A percentile compares a stretch with the other conserved stretches of the same genome.
Conservation (phyloP, 2,329 filamentous ascomycete species). For the Pseudocercospora crystallina region DNA sequence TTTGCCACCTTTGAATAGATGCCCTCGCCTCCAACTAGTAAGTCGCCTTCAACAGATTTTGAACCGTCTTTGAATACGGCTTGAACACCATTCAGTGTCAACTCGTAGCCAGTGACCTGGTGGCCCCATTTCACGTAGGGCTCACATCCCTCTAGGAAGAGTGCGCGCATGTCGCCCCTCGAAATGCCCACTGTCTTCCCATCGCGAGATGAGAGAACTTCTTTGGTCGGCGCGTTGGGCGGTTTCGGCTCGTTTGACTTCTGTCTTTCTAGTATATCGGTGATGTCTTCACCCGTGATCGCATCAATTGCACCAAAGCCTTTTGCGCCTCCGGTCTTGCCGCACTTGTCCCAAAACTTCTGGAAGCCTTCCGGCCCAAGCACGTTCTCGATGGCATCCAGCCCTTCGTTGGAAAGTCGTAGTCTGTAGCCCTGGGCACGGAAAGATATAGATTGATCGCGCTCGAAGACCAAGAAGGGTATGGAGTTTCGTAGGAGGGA, state of each 20-base stretch:
- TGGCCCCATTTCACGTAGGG: constrained; percentile 56
- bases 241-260: constrained; percentile 3
- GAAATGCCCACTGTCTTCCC: constrained; percentile 63
- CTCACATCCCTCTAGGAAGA: constrained; percentile 60
- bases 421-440: constrained; percentile 64
- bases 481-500: constrained; percentile 37
- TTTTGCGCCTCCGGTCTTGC: constrained; percentile 57
- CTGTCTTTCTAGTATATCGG: constrained; percentile 3
- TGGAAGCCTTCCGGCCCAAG: constrained; percentile 40
- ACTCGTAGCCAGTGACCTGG: constrained; percentile 59
- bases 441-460: constrained; percentile 52
- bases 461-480: constrained; percentile 44
- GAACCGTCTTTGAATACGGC: constrained; percentile 61
- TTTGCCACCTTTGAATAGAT: constrained; percentile 61
- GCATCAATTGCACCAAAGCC: constrained; percentile 56
- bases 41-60: constrained; percentile 57
- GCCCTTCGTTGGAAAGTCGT: constrained; percentile 56
- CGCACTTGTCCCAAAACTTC: constrained; percentile 60
- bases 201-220: constrained; percentile 50
- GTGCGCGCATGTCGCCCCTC: constrained; percentile 61
- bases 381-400: constrained; percentile 61
- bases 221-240: constrained; percentile 21
- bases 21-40: constrained; percentile 64
- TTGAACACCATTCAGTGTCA: constrained; percentile 54
- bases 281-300: constrained; percentile 48